These are phyloP conservation scores for Hypoxylon crocopeplum DNA, from an alignment of 495 filamentous ascomycete species.

Conservation along the genomic window DNA sequence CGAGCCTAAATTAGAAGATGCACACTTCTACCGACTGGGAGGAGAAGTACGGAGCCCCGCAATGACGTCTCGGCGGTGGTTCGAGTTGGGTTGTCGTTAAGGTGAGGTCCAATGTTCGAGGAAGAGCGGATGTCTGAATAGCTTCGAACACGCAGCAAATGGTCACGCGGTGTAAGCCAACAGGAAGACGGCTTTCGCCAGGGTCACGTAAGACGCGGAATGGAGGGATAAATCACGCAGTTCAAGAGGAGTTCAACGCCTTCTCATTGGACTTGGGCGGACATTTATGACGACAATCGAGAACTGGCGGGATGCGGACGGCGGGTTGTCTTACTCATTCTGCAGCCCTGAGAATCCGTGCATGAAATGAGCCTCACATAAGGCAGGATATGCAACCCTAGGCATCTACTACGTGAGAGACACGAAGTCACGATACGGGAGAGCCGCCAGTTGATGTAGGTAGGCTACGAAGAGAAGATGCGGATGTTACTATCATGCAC, in stretches of 20 bases:
- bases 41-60: not conserved
- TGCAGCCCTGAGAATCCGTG: slow-evolving; percentile 6
- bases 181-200: not conserved
- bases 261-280: slow-evolving; percentile 1
- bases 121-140: slow-evolving; percentile 25
- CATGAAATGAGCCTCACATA: slow-evolving; percentile 21
- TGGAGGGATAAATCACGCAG: slow-evolving; percentile 5
- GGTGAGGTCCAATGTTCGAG: not conserved
- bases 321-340: slow-evolving; percentile 14
- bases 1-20: not conserved
- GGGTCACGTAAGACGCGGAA: slow-evolving; percentile 15
- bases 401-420: not conserved
- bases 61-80: slow-evolving; percentile 9
- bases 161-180: slow-evolving; percentile 17
- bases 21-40: not conserved
- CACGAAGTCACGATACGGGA: not conserved
- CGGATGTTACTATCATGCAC: too few relatives aligned
- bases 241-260: not conserved
- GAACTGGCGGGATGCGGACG: slow-evolving; percentile 1
- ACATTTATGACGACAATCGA: not conserved
- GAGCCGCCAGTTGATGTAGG: not conserved
- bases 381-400: not conserved
- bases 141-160: not conserved
- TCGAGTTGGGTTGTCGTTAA: not conserved
- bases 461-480: too few relatives aligned